Evolutionary conservation across 495 filamentous ascomycete species (phyloP).

Genomic region (Podospora comata): DNA sequence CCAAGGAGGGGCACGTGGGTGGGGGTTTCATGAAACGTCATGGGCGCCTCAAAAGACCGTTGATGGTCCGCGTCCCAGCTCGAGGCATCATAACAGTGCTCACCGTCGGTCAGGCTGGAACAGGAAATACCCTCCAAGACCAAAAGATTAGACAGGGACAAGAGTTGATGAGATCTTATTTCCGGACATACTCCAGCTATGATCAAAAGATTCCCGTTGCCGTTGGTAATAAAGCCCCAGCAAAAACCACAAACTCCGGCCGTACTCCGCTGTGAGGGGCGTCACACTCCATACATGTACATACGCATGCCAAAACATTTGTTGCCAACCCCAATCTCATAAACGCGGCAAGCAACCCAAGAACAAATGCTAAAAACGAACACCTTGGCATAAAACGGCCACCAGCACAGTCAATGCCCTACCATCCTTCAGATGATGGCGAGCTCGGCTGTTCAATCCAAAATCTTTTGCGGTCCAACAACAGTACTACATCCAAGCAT

Average conservation of each 20-base stretch:
- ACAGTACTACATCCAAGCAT: neutral
- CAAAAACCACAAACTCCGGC: neutral
- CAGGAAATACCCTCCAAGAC: neutral
- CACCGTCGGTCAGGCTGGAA: neutral
- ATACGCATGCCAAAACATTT: neutral
- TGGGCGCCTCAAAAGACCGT: neutral
- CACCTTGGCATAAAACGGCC: neutral
- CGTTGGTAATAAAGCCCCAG: neutral
- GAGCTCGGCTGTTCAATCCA: slow-evolving; percentile 17
- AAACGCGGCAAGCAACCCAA: neutral
- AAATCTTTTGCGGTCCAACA: neutral
- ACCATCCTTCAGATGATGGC: neutral
- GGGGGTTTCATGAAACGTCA: neutral
- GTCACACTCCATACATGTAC: neutral
- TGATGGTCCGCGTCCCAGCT: neutral
- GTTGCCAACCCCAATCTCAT: neutral
- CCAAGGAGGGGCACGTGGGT: neutral
- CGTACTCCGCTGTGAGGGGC: neutral
- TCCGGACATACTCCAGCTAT: neutral
- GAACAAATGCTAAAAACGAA: neutral
- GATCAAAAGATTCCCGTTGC: neutral
- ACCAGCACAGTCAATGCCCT: neutral
- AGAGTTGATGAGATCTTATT: neutral
- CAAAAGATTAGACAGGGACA: neutral
- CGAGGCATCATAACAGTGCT: neutral